phyloP scores from a whole-genome alignment of 345 rosid species.

The Hibiscus tridactylites region DNA sequence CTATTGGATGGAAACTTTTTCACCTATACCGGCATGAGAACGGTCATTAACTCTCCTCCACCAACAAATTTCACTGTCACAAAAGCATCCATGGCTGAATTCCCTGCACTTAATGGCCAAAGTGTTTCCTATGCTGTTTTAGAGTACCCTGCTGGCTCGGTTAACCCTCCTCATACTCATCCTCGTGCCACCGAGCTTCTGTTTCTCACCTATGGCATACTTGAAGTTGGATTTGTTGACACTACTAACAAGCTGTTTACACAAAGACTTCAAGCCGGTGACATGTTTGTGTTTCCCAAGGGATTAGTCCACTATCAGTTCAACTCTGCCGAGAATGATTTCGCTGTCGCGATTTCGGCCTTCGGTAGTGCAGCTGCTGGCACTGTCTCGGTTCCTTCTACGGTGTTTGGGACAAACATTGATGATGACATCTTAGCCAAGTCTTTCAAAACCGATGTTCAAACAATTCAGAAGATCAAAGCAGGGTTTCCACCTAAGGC shows the following conservation, averaged over 20 bases:
- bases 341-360: not conserved
- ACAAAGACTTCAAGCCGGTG: not conserved
- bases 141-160: not conserved
- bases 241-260: not conserved
- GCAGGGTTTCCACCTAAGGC: not conserved
- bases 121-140: conserved; percentile 9
- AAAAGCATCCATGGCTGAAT: conserved; percentile 11
- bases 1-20: not conserved
- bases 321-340: not conserved
- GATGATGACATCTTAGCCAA: not conserved
- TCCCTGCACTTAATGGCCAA: conserved; percentile 11
- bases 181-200: not conserved
- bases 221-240: conserved; percentile 9
- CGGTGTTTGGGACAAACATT: not conserved
- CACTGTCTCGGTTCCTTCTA: not conserved
- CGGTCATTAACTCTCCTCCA: not conserved
- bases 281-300: not conserved
- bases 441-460: conserved; percentile 9
- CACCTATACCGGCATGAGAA: not conserved
- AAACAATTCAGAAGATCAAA: conserved; percentile 2
- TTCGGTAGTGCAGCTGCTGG: conserved; percentile 7
- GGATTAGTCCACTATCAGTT: conserved; percentile 2
- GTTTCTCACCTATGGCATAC: not conserved
- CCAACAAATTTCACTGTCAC: not conserved
- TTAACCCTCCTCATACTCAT: conserved; percentile 13